Evolutionary conservation across 352 stramenopile species (phyloP).

Genomic region (Bremia lactucae): DNA sequence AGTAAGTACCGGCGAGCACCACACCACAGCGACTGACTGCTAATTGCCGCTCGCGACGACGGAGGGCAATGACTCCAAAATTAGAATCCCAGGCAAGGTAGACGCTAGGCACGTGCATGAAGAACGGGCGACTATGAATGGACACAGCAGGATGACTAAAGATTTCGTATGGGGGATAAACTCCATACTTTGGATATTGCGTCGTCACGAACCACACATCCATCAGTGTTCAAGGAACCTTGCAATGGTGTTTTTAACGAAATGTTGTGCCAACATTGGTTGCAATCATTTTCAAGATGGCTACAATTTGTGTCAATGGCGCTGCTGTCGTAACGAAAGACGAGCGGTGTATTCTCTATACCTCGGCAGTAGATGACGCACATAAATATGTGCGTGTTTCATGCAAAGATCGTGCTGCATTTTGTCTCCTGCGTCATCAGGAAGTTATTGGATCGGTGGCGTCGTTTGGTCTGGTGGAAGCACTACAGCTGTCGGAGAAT

Average conservation of each 20-base stretch:
- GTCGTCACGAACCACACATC: constrained; percentile 62
- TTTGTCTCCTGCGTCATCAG: constrained; percentile 17
- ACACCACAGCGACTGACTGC: constrained; percentile 71
- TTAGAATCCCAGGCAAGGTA: constrained; percentile 63
- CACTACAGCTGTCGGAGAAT: constrained; percentile 12
- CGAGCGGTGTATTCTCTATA: constrained; percentile 24
- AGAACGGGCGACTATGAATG: constrained; percentile 28
- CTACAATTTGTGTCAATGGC: constrained; percentile 27
- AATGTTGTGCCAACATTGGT: neutral
- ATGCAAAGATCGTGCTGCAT: constrained; percentile 3
- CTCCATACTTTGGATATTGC: constrained; percentile 44
- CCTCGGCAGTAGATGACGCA: neutral
- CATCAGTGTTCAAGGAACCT: constrained; percentile 21
- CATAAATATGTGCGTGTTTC: constrained; percentile 16
- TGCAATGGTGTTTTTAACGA: constrained; percentile 4
- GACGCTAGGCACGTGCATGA: constrained; percentile 46
- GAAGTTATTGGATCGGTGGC: constrained; percentile 6
- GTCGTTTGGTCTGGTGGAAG: constrained; percentile 25
- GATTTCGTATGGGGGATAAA: constrained; percentile 45
- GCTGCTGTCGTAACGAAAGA: constrained; percentile 3
- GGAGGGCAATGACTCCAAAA: constrained; percentile 59
- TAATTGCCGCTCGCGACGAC: constrained; percentile 53
- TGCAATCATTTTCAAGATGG: constrained; percentile 12
- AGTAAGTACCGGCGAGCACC: constrained; percentile 70
- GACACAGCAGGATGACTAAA: constrained; percentile 45